Percentiles rank a stretch among this genome's conserved stretches.
These are phyloP conservation scores for Phialophora chinensis DNA, from an alignment of 2,329 filamentous ascomycete species.

Conservation along the genomic window DNA sequence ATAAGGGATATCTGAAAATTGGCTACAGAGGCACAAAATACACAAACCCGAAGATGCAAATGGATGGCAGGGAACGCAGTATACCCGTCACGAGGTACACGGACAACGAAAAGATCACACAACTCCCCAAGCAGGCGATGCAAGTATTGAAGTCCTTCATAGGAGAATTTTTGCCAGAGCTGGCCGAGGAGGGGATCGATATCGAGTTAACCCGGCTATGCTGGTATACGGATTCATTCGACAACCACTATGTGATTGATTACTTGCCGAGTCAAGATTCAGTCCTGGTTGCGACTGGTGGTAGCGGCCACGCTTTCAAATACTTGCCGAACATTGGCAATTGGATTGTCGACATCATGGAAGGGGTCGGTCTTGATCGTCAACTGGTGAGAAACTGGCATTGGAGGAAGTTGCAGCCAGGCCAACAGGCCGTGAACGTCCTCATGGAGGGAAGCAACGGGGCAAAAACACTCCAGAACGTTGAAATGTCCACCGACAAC, in stretches of 20 bases:
- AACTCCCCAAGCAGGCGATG: slow-evolving; percentile 42
- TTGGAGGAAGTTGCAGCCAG: slow-evolving; percentile 37
- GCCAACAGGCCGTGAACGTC: slow-evolving; percentile 31
- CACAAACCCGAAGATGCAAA: slow-evolving; percentile 52
- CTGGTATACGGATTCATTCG: slow-evolving; percentile 64
- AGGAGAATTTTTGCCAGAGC: slow-evolving; percentile 52
- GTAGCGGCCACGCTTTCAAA: slow-evolving; percentile 68
- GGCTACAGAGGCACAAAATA: slow-evolving; percentile 60
- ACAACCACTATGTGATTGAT: slow-evolving; percentile 62
- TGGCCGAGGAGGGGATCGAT: slow-evolving; percentile 45
- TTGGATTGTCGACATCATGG: slow-evolving; percentile 59
- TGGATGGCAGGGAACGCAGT: slow-evolving; percentile 49
- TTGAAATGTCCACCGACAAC: slow-evolving; percentile 25
- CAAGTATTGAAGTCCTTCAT: slow-evolving; percentile 46
- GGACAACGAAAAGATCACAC: slow-evolving; percentile 12
- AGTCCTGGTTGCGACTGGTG: slow-evolving; percentile 66
- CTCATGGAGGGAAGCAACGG: slow-evolving; percentile 39
- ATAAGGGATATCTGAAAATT: slow-evolving; percentile 55
- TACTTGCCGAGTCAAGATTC: slow-evolving; percentile 58
- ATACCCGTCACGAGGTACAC: slow-evolving; percentile 51
- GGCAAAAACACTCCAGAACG: slow-evolving; percentile 34
- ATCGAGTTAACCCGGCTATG: slow-evolving; percentile 57
- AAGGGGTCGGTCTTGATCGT: slow-evolving; percentile 46
- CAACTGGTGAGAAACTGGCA: slow-evolving; percentile 39
- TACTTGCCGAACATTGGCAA: slow-evolving; percentile 65